Conservation (phyloP, 2,329 filamentous ascomycete species). For the Verruconis gallopava region DNA sequence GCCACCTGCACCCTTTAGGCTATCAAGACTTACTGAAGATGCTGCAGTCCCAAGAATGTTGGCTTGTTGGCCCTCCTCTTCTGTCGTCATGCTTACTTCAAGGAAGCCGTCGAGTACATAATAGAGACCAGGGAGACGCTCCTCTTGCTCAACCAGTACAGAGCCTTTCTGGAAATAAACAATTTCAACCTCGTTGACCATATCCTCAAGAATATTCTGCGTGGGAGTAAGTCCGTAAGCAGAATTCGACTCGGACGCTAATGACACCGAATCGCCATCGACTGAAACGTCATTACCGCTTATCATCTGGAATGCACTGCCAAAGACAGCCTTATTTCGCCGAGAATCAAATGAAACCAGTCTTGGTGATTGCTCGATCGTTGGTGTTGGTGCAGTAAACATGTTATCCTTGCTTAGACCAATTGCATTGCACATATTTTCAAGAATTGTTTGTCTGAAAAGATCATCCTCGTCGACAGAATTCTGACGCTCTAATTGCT, state of each 20-base stretch:
- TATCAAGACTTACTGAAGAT: conserved; percentile 18
- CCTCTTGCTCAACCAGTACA: conserved; percentile 88
- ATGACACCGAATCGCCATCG: conserved; percentile 73
- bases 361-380: conserved; percentile 72
- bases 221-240: conserved; percentile 43
- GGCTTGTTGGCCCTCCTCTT: conserved; percentile 40
- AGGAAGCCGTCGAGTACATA: conserved; percentile 97
- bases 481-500: conserved; percentile 55
- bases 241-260: conserved; percentile 43
- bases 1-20: neutral
- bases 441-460: conserved; percentile 79
- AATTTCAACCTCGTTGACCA: conserved; percentile 88
- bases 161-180: conserved; percentile 94
- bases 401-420: conserved; percentile 61
- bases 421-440: conserved; percentile 92
- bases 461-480: conserved; percentile 76
- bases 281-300: conserved; percentile 66
- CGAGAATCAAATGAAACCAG: conserved; percentile 73
- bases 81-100: conserved; percentile 74
- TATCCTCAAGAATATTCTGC: conserved; percentile 60
- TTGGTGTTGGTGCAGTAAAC: conserved; percentile 53
- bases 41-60: conserved; percentile 30
- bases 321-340: conserved; percentile 66
- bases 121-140: conserved; percentile 91
- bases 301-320: conserved; percentile 84